Evolutionary conservation across 139 green algal genomes (phyloP).

Genomic region (Zygnema circumcarinatum): DNA sequence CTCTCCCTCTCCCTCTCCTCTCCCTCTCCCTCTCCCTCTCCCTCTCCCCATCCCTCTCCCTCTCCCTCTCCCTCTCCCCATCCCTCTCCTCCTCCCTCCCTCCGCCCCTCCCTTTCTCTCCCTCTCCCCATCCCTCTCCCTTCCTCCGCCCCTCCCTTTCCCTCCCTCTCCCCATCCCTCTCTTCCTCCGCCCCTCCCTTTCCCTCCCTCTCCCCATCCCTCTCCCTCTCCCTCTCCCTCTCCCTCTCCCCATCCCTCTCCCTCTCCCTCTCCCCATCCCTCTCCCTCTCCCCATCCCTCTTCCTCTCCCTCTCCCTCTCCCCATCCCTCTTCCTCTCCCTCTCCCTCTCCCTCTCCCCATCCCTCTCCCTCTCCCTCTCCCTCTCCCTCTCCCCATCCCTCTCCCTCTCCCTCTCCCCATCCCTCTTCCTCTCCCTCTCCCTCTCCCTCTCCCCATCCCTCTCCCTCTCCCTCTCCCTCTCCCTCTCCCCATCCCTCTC

Average conservation of each 20-base stretch:
- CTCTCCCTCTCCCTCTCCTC: too few relatives aligned
- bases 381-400: not conserved
- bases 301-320: not conserved
- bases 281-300: constrained; percentile 5
- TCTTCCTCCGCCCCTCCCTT: not conserved
- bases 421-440: not conserved
- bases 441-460: not conserved
- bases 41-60: not conserved
- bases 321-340: not conserved
- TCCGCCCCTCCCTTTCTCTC: not conserved
- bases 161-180: not conserved
- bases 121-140: not conserved
- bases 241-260: not conserved
- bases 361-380: not conserved
- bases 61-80: not conserved
- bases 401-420: not conserved
- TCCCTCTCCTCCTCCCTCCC: not conserved
- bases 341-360: not conserved
- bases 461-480: not conserved
- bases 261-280: not conserved
- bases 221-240: not conserved
- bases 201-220: not conserved
- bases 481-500: not conserved
- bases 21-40: not conserved
- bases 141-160: not conserved